Evolutionary conservation across 805 yeast species (phyloP), one percentile per base, ranked within the genome.

Genomic region (Nakazawaea anatomiae): DNA sequence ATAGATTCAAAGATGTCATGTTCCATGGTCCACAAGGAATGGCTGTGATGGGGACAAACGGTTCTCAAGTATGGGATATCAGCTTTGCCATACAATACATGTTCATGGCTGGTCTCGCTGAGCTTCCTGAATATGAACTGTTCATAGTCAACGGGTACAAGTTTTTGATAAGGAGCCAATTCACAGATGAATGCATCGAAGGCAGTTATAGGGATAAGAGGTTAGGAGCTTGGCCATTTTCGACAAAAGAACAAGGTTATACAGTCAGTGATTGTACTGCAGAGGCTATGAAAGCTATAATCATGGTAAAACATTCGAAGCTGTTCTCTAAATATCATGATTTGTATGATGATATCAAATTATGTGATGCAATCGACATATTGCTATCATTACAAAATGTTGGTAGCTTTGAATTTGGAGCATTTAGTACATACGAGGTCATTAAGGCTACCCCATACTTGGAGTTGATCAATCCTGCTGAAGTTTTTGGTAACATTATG

Each of bases 191-290:
- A 39, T 84, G 94, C 62, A 87, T 67, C 4, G 77, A 74, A 1
- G 95, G 90, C 7, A 82, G 89, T 47, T 92, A 76, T 67, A 76
- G 99, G 58, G 98, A 94, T 62, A 77, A 75, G 52, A 72, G 98
- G 48, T 74, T 71, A 41, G 99, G 99, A 18, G 96, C 89, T 1
- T 94, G 96, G 95, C 97, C 97, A 0, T 94, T 92, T 64, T 87
- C 96, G 47, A 94, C 98, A 0, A 90, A 91, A 59, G 84, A 85
- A 4, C 99, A 94, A 69, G 99, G 99, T 0, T 94, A 92, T 61
- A 87, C 96, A 0, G 99, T 94, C 2, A 82, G 95, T 58, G 99
- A 94, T 65, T 92, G 98, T 68, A 92, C 99, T 0, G 96, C 97
- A 0, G 99, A 92, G 65, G 88, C 97, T 0, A 71, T 91, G 56